Conservation (phyloP, 441 rosid genomes). For the Bruguiera hainesii region DNA sequence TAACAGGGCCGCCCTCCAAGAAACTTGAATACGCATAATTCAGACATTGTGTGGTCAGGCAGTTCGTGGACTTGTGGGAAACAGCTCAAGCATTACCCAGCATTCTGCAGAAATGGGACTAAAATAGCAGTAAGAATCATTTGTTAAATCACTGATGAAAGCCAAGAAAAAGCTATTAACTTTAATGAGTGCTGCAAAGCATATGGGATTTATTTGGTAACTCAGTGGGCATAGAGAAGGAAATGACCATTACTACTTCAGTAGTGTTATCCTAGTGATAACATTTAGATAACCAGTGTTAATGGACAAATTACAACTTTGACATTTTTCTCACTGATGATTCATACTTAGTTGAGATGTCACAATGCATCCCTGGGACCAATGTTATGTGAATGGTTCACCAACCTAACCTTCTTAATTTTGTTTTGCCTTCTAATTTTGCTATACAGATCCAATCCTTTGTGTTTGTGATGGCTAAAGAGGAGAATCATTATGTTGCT, state of each 20-base stretch:
- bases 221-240: not conserved
- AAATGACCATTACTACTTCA: not conserved
- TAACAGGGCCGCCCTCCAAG: slow-evolving; percentile 53
- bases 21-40: slow-evolving; percentile 49
- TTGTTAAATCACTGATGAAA: slow-evolving; percentile 9
- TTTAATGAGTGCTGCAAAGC: not conserved
- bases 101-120: slow-evolving; percentile 82
- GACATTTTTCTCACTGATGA: not conserved
- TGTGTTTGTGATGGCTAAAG: slow-evolving; percentile 94
- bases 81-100: slow-evolving; percentile 88
- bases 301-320: not conserved
- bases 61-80: slow-evolving; percentile 82
- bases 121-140: slow-evolving; percentile 63
- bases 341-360: not conserved
- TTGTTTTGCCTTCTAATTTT: slow-evolving; percentile 17
- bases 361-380: no score
- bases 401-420: slow-evolving; percentile 2
- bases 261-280: not conserved
- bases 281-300: not conserved
- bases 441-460: slow-evolving; percentile 73
- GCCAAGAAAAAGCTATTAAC: not conserved
- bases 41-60: slow-evolving; percentile 88
- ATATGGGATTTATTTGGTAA: not conserved
- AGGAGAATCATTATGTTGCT: slow-evolving; percentile 73
- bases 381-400: not conserved